Conservation (phyloP, 1,284 basidiomycete species). For the Melampsora americana region DNA sequence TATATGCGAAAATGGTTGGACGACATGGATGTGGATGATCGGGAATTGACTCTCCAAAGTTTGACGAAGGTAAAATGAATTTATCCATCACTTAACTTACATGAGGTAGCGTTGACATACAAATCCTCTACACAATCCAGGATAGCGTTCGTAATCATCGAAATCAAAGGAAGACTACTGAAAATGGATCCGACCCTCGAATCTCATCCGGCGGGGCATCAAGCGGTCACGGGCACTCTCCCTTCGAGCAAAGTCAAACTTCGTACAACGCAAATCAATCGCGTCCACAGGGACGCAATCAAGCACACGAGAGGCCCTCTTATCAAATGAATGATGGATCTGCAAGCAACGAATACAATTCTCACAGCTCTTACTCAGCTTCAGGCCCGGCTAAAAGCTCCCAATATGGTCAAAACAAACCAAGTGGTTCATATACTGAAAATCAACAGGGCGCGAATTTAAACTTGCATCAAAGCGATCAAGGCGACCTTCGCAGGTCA, state of each 20-base stretch:
- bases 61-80: slow-evolving; percentile 18
- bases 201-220: slow-evolving; percentile 7
- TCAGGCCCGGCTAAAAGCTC: neutral
- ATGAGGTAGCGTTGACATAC: neutral
- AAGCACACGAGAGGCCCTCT: neutral
- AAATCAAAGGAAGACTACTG: slow-evolving; percentile 36
- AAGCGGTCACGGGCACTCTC: slow-evolving; percentile 23
- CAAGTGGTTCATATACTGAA: too few relatives aligned
- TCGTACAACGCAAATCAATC: too few relatives aligned
- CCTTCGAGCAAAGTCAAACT: neutral
- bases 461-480: neutral
- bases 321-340: neutral
- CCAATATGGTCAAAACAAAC: neutral
- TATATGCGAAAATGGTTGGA: slow-evolving; percentile 63
- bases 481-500: neutral
- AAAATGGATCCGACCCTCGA: slow-evolving; percentile 28
- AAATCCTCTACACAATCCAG: neutral
- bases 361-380: neutral
- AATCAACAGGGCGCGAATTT: neutral
- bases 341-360: neutral
- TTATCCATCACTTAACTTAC: neutral
- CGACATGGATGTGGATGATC: slow-evolving; percentile 59
- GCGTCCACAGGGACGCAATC: too few relatives aligned
- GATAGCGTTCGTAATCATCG: slow-evolving; percentile 40
- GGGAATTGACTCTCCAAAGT: slow-evolving; percentile 47